Base-by-base conservation (phyloP, 2,329 filamentous ascomycete genomes). In the Pseudogymnoascus sp. region DNA sequence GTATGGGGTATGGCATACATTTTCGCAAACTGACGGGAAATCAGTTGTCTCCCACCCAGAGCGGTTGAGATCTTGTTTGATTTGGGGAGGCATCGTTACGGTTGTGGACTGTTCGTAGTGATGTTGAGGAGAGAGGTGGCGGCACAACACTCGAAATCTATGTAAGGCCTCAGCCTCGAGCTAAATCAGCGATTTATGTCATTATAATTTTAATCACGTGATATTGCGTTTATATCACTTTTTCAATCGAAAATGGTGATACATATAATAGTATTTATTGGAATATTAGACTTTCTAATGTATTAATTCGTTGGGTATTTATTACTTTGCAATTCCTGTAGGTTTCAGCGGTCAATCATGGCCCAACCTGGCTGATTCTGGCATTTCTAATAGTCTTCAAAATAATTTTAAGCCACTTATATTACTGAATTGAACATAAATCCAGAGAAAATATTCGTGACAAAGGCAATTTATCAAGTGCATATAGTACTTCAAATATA, bases 11-110 rank as follows among this genome's bases (percentile, higher is more conserved):
- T n/a, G 60, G 19, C 60, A 19, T 61, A 61, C 60, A 43, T 61
- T 61, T 36, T 64, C 67, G 68, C 85, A 93, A 25, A 93, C 88
- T 5, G 89, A 92, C 7, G 91, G 91, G 72, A 95, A 92, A 76
- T 95, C 91, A 60, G 91, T 95, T 34, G 92, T 90, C 78, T 99
- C 95, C 92, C 93, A 97, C 65, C 95, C 95, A 16, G 92, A 95
- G 63, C 95, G 86, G 79, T 98, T 97, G 57, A 97, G 83, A 75
- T 97, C 93, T 75, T 96, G 90, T 77, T 98, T 97, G 75, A 97
- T 97, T 76, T 96, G 92, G 11, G 92, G 90, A 64, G 90, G 90
- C 87, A 96, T 93, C 34, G 25, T 34, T 34, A n/a, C 34, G 51
- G 19, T 54, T 57, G 51, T 57, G 51, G 31, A 8, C 34, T 34